These are phyloP conservation scores for Tarenaya hassleriana DNA, from an alignment of 345 rosid genomes.

Conservation along the genomic window DNA sequence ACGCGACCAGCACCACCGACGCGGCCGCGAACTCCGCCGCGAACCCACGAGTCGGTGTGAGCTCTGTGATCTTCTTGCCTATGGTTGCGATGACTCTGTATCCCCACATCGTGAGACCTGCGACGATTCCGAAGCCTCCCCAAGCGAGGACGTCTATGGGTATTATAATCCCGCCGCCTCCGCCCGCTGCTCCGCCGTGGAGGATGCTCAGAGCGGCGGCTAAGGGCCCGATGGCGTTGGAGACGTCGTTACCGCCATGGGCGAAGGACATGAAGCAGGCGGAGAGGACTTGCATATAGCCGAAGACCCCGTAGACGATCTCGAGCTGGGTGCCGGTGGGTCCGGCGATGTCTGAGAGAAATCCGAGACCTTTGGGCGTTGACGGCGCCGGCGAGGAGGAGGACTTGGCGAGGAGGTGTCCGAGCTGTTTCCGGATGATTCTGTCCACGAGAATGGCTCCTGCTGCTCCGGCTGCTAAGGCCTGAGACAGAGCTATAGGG, in stretches of 20 bases:
- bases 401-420: conserved; percentile 67
- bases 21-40: conserved; percentile 98
- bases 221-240: conserved; percentile 92
- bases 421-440: conserved; percentile 70
- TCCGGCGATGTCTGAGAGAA: conserved; percentile 87
- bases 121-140: conserved; percentile 97
- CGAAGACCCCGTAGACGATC: conserved; percentile 84
- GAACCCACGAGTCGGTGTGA: conserved; percentile 92
- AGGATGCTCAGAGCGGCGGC: conserved; percentile 87
- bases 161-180: conserved; percentile 56
- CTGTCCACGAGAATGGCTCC: conserved; percentile 67
- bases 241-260: conserved; percentile 92
- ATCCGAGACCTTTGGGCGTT: conserved; percentile 46
- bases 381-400: conserved; percentile 28
- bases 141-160: conserved; percentile 86
- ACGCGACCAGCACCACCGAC: conserved; percentile 82
- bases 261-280: conserved; percentile 99
- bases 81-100: conserved; percentile 92
- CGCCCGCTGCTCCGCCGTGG: conserved; percentile 50
- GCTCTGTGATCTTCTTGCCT: conserved; percentile 93
- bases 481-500: conserved; percentile 57
- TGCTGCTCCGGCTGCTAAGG: conserved; percentile 69
- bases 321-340: conserved; percentile 86
- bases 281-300: conserved; percentile 91
- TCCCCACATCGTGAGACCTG: conserved; percentile 87